A percentile compares a stretch with the other conserved stretches of the same genome.
These are phyloP conservation scores for Phellopilus nigrolimitatus DNA, from an alignment of 1,284 basidiomycete species.

Conservation along the genomic window DNA sequence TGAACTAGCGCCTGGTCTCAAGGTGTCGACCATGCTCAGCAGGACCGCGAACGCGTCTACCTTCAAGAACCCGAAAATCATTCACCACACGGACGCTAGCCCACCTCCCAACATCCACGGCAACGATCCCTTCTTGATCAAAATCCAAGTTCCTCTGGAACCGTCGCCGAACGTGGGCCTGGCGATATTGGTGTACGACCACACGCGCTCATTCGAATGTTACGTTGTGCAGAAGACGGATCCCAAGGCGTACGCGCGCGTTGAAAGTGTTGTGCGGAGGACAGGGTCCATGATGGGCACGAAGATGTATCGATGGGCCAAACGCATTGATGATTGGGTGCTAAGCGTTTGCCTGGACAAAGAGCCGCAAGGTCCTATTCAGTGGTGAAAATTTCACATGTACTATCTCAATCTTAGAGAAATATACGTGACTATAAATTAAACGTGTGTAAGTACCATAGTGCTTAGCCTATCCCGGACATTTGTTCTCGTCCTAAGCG, in stretches of 20 bases:
- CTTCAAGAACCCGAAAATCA: conserved; percentile 4
- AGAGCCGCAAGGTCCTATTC: conserved; percentile 16
- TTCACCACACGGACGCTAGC: neutral
- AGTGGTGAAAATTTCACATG: conserved; percentile 11
- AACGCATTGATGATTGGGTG: conserved; percentile 26
- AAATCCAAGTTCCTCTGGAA: conserved; percentile 30
- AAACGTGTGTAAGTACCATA: too few relatives aligned
- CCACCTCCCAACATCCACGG: conserved; percentile 32
- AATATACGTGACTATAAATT: too few relatives aligned
- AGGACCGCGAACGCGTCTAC: conserved; percentile 3
- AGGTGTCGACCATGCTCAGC: conserved; percentile 16
- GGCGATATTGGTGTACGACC: conserved; percentile 37
- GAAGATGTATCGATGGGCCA: conserved; percentile 33
- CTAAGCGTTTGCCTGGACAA: conserved; percentile 30
- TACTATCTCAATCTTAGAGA: too few relatives aligned
- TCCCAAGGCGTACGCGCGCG: conserved; percentile 22
- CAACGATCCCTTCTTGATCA: conserved; percentile 36
- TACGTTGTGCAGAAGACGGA: conserved; percentile 25
- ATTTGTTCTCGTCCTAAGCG: too few relatives aligned
- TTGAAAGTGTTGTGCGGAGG: conserved; percentile 21
- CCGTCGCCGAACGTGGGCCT: neutral
- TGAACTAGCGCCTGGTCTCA: conserved; percentile 22
- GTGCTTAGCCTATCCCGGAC: too few relatives aligned
- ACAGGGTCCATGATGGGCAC: conserved; percentile 22
- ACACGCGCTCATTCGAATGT: conserved; percentile 34